Percentiles rank a stretch among this genome's conserved stretches.
phyloP scores from a whole-genome alignment of 1,284 basidiomycete species.

The Pseudozyma thailandica region DNA sequence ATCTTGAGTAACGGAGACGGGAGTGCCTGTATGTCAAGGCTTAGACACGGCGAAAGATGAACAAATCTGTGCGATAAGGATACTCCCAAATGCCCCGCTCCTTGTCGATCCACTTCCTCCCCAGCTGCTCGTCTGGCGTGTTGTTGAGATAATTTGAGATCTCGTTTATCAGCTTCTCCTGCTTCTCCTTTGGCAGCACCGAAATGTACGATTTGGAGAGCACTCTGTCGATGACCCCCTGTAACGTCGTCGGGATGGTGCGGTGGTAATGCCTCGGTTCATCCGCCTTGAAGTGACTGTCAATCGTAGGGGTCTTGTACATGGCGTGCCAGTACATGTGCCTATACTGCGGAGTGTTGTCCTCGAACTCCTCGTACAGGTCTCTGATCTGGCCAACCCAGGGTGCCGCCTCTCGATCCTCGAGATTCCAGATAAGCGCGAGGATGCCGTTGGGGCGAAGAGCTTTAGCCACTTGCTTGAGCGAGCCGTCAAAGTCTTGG shows the following conservation, averaged over 20 bases:
- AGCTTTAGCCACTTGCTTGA: conserved; percentile 40
- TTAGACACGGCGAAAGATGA: conserved; percentile 46
- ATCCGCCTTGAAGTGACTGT: conserved; percentile 32
- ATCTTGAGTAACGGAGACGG: no score
- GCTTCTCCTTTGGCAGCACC: conserved; percentile 44
- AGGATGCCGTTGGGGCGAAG: conserved; percentile 54
- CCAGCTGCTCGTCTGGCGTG: conserved; percentile 38
- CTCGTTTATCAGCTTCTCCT: conserved; percentile 23
- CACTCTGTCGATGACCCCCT: conserved; percentile 51
- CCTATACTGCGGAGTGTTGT: conserved; percentile 61
- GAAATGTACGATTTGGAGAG: conserved; percentile 62
- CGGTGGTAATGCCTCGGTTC: conserved; percentile 44
- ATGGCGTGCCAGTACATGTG: conserved; percentile 61
- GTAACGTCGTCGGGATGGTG: conserved; percentile 51
- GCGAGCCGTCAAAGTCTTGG: conserved; percentile 48
- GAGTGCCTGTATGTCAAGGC: no score
- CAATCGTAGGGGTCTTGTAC: conserved; percentile 49
- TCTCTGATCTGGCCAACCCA: conserved; percentile 62
- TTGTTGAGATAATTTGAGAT: conserved; percentile 39
- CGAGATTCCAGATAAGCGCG: conserved; percentile 64
- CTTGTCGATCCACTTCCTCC: conserved; percentile 61
- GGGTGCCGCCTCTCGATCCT: conserved; percentile 58
- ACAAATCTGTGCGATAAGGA: conserved; percentile 46
- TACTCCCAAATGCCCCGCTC: conserved; percentile 59
- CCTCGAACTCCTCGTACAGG: conserved; percentile 59